These are phyloP conservation scores for Bipolaris bicolor DNA, from an alignment of 2,329 filamentous ascomycete species.

Conservation along the genomic window DNA sequence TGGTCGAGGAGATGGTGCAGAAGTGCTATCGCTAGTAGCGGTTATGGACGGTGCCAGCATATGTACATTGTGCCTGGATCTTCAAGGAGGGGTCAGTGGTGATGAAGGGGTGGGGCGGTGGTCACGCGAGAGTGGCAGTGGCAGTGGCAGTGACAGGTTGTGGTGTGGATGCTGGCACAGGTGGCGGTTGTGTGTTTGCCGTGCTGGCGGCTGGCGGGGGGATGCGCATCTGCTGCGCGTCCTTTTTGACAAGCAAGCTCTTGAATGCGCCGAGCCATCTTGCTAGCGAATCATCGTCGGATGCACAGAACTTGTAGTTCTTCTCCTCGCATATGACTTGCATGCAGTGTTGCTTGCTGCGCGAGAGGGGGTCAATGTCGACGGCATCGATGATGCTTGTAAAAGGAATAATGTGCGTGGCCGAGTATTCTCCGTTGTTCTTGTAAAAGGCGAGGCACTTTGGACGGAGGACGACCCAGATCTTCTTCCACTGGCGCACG, in stretches of 20 bases:
- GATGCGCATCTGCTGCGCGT: constrained; percentile 46
- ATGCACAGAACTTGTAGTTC: constrained; percentile 61
- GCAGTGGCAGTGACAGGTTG: constrained; percentile 15
- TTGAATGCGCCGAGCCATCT: constrained; percentile 91
- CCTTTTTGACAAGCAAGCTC: constrained; percentile 76
- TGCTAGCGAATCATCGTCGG: constrained; percentile 80
- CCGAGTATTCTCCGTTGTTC: constrained; percentile 86
- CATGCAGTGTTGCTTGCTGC: constrained; percentile 83
- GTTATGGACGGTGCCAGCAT: constrained; percentile 3
- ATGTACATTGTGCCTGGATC: constrained; percentile 14
- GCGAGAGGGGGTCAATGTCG: constrained; percentile 86
- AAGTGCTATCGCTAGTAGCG: constrained; percentile 11
- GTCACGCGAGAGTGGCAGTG: constrained; percentile 15
- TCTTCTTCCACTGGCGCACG: constrained; percentile 90
- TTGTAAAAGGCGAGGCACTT: constrained; percentile 91
- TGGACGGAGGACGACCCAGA: constrained; percentile 89
- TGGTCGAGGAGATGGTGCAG: not conserved
- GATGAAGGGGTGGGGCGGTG: not conserved
- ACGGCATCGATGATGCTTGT: constrained; percentile 84
- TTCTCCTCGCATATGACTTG: constrained; percentile 93
- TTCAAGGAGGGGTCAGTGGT: not conserved
- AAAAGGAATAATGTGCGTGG: constrained; percentile 80
- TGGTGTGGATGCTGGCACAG: constrained; percentile 12
- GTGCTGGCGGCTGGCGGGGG: constrained; percentile 19
- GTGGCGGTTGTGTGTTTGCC: constrained; percentile 19